Evolutionary conservation across 345 rosid genomes (phyloP).

Genomic region (Draba incana): DNA sequence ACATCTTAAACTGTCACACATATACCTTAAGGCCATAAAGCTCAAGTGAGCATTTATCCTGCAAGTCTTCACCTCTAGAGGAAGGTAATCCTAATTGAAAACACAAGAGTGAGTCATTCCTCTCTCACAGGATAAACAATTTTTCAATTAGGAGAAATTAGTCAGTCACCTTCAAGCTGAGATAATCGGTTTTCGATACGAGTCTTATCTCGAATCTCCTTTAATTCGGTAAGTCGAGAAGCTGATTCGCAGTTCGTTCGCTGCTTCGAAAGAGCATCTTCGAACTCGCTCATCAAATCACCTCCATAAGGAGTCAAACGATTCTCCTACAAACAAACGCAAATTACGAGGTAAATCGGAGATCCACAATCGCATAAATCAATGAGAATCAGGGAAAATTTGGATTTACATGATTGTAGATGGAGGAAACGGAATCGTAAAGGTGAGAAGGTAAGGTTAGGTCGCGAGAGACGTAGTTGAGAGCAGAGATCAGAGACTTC

Average conservation of each 20-base stretch:
- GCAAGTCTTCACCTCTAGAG: constrained; percentile 82
- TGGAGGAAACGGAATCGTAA: constrained; percentile 60
- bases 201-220: constrained; percentile 55
- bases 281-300: constrained; percentile 75
- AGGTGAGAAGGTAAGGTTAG: constrained; percentile 77
- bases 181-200: constrained; percentile 59
- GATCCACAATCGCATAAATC: too few species aligned
- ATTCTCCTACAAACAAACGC: constrained; percentile 43
- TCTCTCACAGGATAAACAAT: too few species aligned
- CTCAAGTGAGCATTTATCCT: constrained; percentile 80
- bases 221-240: constrained; percentile 49
- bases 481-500: constrained; percentile 74
- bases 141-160: too few species aligned
- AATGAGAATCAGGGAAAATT: too few species aligned
- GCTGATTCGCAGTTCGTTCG: constrained; percentile 58
- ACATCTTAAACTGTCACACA: not conserved
- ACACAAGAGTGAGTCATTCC: constrained; percentile 15
- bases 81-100: constrained; percentile 72
- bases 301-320: constrained; percentile 38
- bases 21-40: constrained; percentile 88
- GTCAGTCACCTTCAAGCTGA: constrained; percentile 71
- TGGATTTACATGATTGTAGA: constrained; percentile 40
- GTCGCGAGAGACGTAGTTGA: constrained; percentile 75
- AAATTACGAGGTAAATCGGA: too few species aligned
- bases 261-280: constrained; percentile 67